Base-by-base conservation (phyloP, 345 rosid species). In the Eucalyptus marginata region DNA sequence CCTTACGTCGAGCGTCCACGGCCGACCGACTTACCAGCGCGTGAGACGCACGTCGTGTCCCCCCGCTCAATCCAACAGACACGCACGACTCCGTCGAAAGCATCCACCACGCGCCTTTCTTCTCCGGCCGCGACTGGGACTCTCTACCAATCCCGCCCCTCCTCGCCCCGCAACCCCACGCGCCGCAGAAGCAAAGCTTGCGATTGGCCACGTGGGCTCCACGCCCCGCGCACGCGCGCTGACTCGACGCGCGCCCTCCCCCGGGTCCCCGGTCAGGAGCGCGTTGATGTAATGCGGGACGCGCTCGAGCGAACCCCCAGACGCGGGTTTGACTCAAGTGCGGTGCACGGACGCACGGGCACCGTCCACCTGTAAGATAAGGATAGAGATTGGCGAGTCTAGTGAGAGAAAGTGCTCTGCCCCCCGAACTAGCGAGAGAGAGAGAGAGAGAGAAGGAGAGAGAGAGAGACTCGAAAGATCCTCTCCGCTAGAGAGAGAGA, bases 341-440 rank as follows among this genome's bases (percentile, higher is more conserved):
- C 87, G 31, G 18, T 3, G 51, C 92, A 91, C 94, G 92, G 89
- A 31, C 68, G 59, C 88, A 46, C 88, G 56, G 40, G 29, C 29
- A 85, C 94, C 92, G 93, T 92, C 91, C 94, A 93, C 93, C 91
- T 93, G 94, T 90, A 89, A 88, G 92, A 89, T 91, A 92, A 90
- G 90, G 91, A 89, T 91, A 76, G 56, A 71, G 85, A 56, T 44
- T 84, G 87, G 68, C 66, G 62, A 81, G 31, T 29, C 86, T 88
- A 89, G 91, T 89, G 90, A 90, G 92, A 89, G 91, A 90, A 86
- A 89, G 89, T 47, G 33, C 86, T 49, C 86, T 59, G 16, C 33
- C 31, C 31, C 33, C 84, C 84, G 27, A 76, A 50, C 50, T 66
- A 87, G 92, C 88, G 91, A 90, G 93, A 92, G 92, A 90, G 52